phyloP scores from a whole-genome alignment of 352 stramenopile genomes.

The Globisporangium nodosum region DNA sequence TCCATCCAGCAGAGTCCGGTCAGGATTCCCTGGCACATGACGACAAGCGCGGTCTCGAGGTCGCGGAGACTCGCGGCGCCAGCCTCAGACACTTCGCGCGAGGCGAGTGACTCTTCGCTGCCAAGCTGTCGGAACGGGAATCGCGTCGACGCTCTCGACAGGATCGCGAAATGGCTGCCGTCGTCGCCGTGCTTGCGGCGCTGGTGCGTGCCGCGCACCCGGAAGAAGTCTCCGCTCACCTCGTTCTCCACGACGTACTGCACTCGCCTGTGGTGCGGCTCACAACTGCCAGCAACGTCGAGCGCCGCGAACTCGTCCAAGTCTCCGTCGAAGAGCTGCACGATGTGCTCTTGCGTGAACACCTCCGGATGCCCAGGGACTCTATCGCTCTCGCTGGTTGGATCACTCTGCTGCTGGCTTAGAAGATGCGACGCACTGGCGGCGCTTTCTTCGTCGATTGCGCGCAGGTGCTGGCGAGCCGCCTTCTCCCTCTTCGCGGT shows the following conservation, averaged over 20 bases:
- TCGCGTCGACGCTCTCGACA: conserved; percentile 1
- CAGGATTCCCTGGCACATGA: conserved; percentile 48
- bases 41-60: conserved; percentile 30
- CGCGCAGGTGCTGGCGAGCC: background rate
- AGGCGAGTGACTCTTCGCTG: background rate
- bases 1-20: conserved; percentile 66
- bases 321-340: conserved; percentile 12
- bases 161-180: background rate
- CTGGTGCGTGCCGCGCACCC: conserved; percentile 15
- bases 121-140: background rate
- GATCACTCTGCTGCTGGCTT: background rate
- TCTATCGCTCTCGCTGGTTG: background rate
- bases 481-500: background rate
- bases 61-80: conserved; percentile 16
- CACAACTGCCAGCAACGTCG: background rate
- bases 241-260: conserved; percentile 54
- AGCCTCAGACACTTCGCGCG: background rate
- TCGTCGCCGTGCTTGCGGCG: background rate
- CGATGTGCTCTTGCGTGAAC: conserved; percentile 12
- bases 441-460: background rate
- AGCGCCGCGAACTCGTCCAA: conserved; percentile 9
- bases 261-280: conserved; percentile 3
- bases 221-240: conserved; percentile 57
- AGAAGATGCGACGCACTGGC: background rate
- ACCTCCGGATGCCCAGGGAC: background rate